Percentiles rank a stretch among this genome's conserved stretches.
Conservation (phyloP, 768 basidiomycete genomes). For the Panaeolus cyanescens region DNA sequence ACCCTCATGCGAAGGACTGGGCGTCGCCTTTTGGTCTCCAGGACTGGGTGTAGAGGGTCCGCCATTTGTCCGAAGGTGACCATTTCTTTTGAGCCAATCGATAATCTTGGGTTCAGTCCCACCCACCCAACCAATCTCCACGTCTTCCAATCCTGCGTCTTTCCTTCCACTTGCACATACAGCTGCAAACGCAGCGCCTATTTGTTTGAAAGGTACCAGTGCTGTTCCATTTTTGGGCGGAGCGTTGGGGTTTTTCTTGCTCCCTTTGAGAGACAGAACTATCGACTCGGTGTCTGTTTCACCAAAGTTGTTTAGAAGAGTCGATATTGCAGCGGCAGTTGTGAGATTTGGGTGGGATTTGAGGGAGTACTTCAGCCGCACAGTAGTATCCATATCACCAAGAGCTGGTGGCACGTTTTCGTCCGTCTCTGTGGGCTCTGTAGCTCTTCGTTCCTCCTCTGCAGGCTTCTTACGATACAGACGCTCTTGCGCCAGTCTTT, state of each 20-base stretch:
- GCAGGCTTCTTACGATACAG: constrained; percentile 32
- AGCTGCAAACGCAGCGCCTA: constrained; percentile 75
- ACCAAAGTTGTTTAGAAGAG: constrained; percentile 63
- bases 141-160: constrained; percentile 54
- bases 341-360: constrained; percentile 60
- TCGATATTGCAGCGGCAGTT: constrained; percentile 46
- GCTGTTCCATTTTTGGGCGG: constrained; percentile 71
- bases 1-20: constrained; percentile 5
- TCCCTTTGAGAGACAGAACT: constrained; percentile 53
- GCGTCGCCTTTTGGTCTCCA: not conserved
- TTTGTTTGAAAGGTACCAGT: constrained; percentile 73
- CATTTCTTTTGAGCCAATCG: constrained; percentile 72
- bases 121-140: constrained; percentile 76
- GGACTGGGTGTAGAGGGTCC: constrained; percentile 5
- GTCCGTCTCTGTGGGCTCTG: constrained; percentile 32
- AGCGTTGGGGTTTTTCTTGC: constrained; percentile 50
- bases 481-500: constrained; percentile 43
- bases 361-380: constrained; percentile 70
- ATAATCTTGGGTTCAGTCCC: constrained; percentile 75
- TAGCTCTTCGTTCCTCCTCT: constrained; percentile 26
- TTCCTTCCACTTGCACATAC: constrained; percentile 60
- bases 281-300: constrained; percentile 62
- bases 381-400: constrained; percentile 70
- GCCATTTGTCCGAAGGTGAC: constrained; percentile 50
- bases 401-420: constrained; percentile 58